Conservation (phyloP, 2,329 filamentous ascomycete genomes). For the Penicillium frequentans region DNA sequence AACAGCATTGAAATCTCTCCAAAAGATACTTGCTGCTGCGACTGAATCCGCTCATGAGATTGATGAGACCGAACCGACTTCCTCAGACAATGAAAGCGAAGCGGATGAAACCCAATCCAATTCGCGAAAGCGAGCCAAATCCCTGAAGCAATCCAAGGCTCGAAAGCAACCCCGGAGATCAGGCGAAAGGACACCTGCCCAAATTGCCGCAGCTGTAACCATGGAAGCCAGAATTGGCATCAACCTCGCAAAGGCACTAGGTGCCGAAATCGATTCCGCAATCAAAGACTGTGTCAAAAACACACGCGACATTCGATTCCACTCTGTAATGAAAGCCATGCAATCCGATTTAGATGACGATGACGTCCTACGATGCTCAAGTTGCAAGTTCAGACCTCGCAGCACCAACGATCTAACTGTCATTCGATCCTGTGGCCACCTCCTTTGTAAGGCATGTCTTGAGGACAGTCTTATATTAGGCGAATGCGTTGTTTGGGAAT, state of each 20-base stretch:
- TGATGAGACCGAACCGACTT: neutral
- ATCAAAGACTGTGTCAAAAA: neutral
- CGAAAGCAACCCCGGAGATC: neutral
- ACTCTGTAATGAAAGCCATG: neutral
- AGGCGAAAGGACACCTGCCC: neutral
- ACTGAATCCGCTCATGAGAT: neutral
- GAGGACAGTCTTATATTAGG: conserved; percentile 23
- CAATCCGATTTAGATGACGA: neutral
- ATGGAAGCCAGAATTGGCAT: neutral
- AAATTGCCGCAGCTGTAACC: neutral
- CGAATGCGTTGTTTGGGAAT: conserved; percentile 43
- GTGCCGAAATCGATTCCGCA: neutral
- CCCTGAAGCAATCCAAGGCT: neutral
- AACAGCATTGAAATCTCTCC: neutral
- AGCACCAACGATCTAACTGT: conserved; percentile 38
- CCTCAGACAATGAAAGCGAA: neutral
- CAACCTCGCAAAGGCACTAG: neutral
- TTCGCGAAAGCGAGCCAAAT: neutral
- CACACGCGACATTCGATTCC: neutral
- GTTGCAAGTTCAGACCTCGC: conserved; percentile 2
- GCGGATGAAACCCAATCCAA: neutral
- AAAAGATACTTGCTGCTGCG: neutral
- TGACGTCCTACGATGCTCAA: neutral
- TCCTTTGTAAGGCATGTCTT: conserved; percentile 48
- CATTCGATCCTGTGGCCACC: conserved; percentile 54